Conservation (phyloP, 805 yeast species). For the Spencermartinsiella europaea region DNA sequence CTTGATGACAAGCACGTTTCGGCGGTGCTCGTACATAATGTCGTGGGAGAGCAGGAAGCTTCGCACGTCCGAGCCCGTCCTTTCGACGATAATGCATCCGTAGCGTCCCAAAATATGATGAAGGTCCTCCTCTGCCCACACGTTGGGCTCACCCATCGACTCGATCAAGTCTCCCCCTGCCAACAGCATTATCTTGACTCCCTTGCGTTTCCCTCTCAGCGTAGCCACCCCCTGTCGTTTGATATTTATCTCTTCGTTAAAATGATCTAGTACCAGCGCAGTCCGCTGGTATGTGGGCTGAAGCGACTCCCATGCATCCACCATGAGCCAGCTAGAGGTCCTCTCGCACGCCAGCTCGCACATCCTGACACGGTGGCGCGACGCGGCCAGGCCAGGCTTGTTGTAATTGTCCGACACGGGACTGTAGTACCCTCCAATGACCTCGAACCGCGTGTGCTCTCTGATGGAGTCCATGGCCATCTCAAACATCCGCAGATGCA, state of each 20-base stretch:
- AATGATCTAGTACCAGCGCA: constrained; percentile 92
- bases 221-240: constrained; percentile 79
- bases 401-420: constrained; percentile 89
- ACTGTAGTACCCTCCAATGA: constrained; percentile 91
- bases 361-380: constrained; percentile 92
- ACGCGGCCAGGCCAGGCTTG: constrained; percentile 86
- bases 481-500: constrained; percentile 95
- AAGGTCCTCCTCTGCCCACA: constrained; percentile 94
- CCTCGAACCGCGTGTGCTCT: constrained; percentile 91
- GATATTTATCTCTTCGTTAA: constrained; percentile 89
- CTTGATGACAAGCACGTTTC: constrained; percentile 89
- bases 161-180: constrained; percentile 98
- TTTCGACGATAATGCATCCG: constrained; percentile 93
- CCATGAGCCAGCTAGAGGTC: constrained; percentile 97
- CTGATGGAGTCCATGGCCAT: constrained; percentile 94
- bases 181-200: constrained; percentile 89
- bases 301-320: constrained; percentile 97
- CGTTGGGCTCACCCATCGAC: constrained; percentile 99
- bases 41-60: constrained; percentile 89
- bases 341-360: constrained; percentile 97
- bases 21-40: constrained; percentile 92
- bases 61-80: constrained; percentile 95
- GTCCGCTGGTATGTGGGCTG: constrained; percentile 91
- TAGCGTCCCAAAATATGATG: constrained; percentile 93
- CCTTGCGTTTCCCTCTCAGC: constrained; percentile 44